phyloP scores from a whole-genome alignment of 768 basidiomycete genomes.

The Strobilomyces echinocephalus region DNA sequence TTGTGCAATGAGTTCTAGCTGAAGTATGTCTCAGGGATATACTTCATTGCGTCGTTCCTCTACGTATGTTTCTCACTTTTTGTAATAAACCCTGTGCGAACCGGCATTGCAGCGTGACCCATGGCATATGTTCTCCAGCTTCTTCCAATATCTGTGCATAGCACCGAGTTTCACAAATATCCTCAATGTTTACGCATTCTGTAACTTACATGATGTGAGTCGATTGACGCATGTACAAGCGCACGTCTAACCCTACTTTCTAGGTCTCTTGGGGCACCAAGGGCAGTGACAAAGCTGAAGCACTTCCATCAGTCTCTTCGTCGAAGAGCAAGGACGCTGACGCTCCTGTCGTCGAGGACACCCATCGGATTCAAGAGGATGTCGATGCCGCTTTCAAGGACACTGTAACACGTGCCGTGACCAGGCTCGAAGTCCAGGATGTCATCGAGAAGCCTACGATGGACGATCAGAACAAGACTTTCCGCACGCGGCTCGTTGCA shows the following conservation, averaged over 20 bases:
- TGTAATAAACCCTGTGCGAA: constrained; percentile 1
- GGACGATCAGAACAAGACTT: constrained; percentile 89
- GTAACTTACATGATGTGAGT: constrained; percentile 86
- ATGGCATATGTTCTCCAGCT: constrained; percentile 96
- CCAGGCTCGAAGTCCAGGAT: constrained; percentile 65
- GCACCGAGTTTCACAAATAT: constrained; percentile 95
- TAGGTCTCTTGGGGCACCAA: constrained; percentile 94
- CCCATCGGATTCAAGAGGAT: constrained; percentile 77
- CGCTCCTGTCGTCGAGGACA: constrained; percentile 79
- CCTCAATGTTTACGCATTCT: constrained; percentile 95
- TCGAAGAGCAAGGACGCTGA: constrained; percentile 74
- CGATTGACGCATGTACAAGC: not conserved
- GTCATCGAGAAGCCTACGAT: constrained; percentile 71
- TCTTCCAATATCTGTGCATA: constrained; percentile 84
- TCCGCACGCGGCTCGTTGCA: constrained; percentile 83
- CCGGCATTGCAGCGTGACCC: constrained; percentile 70
- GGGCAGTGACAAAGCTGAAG: constrained; percentile 91
- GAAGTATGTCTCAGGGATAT: constrained; percentile 50
- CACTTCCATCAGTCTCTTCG: constrained; percentile 83
- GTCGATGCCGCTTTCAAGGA: constrained; percentile 89
- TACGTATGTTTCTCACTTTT: constrained; percentile 53
- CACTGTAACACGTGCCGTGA: constrained; percentile 82
- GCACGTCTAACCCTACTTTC: not conserved
- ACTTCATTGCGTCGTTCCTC: constrained; percentile 77
- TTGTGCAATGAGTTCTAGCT: constrained; percentile 4